phyloP scores from a whole-genome alignment of 2,329 filamentous ascomycete species.

The Knoxdaviesia proteae region DNA sequence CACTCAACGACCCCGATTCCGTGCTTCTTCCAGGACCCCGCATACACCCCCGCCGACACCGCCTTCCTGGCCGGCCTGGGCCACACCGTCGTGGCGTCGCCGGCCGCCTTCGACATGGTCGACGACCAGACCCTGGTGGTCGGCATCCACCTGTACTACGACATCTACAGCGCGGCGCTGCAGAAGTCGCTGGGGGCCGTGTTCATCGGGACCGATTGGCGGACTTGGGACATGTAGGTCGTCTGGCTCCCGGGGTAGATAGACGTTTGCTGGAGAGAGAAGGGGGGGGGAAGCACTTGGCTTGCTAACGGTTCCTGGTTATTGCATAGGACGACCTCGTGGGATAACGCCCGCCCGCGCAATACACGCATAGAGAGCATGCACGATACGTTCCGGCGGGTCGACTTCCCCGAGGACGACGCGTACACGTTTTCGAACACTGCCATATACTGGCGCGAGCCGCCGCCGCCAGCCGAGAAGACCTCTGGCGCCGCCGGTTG shows the following conservation, averaged over 20 bases:
- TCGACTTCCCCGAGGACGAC: constrained; percentile 17
- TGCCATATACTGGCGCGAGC: constrained; percentile 16
- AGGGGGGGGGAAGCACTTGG: too few relatives aligned
- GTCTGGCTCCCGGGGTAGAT: background rate
- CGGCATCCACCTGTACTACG: constrained; percentile 38
- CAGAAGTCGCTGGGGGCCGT: constrained; percentile 23
- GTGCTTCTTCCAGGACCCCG: constrained; percentile 32
- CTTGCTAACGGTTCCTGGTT: constrained; percentile 1
- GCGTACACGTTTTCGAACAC: constrained; percentile 19
- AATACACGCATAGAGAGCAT: constrained; percentile 12
- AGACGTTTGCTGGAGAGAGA: constrained; percentile 2
- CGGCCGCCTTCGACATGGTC: constrained; percentile 29
- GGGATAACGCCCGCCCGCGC: too few relatives aligned
- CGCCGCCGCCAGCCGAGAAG: background rate
- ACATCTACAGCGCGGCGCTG: constrained; percentile 31
- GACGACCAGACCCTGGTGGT: constrained; percentile 31
- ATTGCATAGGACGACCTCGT: constrained; percentile 10
- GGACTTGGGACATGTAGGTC: constrained; percentile 28
- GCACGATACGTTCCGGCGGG: constrained; percentile 11
- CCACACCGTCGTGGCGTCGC: constrained; percentile 28
- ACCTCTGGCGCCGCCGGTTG: background rate
- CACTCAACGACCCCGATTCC: constrained; percentile 11
- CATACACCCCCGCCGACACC: constrained; percentile 25
- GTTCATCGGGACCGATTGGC: constrained; percentile 34
- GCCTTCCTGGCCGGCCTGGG: constrained; percentile 33